phyloP scores from a whole-genome alignment of 352 stramenopile species.

The Phytophthora sp. region DNA sequence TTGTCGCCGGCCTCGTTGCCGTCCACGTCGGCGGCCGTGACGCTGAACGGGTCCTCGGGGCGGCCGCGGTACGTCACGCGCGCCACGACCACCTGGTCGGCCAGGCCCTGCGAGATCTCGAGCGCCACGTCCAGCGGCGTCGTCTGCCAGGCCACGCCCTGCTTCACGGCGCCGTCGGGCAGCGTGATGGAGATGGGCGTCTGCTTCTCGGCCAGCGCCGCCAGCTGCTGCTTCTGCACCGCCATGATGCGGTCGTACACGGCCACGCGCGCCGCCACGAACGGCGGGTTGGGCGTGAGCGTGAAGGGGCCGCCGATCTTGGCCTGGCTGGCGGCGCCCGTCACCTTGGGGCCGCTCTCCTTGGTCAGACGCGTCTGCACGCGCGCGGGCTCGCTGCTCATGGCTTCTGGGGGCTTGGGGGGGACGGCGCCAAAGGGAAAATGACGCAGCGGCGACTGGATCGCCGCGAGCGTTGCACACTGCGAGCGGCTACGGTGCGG shows the following conservation, averaged over 20 bases:
- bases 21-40: slow-evolving; percentile 88
- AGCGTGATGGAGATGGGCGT: slow-evolving; percentile 96
- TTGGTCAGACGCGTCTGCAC: slow-evolving; percentile 83
- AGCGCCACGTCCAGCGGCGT: slow-evolving; percentile 97
- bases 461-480: no score
- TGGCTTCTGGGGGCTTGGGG: not conserved
- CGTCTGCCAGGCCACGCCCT: slow-evolving; percentile 93
- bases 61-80: slow-evolving; percentile 88
- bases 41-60: slow-evolving; percentile 76
- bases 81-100: slow-evolving; percentile 93
- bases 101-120: slow-evolving; percentile 95
- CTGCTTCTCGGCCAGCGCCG: slow-evolving; percentile 81
- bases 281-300: slow-evolving; percentile 83
- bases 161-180: slow-evolving; percentile 95
- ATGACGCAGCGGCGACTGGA: slow-evolving; percentile 21
- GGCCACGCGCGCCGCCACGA: slow-evolving; percentile 73
- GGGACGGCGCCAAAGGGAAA: slow-evolving; percentile 15
- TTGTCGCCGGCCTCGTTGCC: slow-evolving; percentile 83
- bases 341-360: slow-evolving; percentile 74
- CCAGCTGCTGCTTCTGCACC: slow-evolving; percentile 68
- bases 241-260: slow-evolving; percentile 91
- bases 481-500: no score
- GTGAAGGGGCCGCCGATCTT: slow-evolving; percentile 89
- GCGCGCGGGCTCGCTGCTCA: slow-evolving; percentile 50
- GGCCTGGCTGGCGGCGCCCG: slow-evolving; percentile 39